Base-by-base conservation (phyloP, 2,329 filamentous ascomycete genomes). In the Calycina herbarum region DNA sequence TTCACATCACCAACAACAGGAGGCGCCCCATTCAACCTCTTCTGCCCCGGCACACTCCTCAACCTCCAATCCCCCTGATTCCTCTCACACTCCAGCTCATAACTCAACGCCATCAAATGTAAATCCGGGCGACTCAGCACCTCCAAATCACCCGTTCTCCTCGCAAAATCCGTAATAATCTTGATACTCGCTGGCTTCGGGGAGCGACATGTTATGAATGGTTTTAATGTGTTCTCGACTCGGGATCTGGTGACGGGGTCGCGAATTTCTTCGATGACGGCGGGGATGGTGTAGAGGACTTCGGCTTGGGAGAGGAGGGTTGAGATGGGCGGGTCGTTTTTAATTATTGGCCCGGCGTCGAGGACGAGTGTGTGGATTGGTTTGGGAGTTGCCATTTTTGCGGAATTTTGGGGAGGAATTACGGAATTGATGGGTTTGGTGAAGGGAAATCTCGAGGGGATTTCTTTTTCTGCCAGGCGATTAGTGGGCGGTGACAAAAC, bases 301-400 rank as follows among this genome's bases (percentile, higher is more conserved):
- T 95, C 89, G 59, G 93, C 89, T 76, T 92, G 88, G 45, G 86
- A 84, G 61, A 97, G 82, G 11, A 99, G 86, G 0, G 91, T 92
- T 57, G 92, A 96, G 29, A 95, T 86, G 11, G 92, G 83, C 13
- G 94, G 93, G 70, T 95, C 90, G 79, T 97, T 97, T 76, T 94
- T 94, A 77, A 99, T 94, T 67, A 99, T 88, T 7, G 94, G 93
- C 31, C 94, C 94, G 2, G 95, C 91, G 76, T 99, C 95, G 71
- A 99, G 85, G 33, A 98, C 85, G 61, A 98, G 86, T 63, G 89
- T 90, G 80, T 96, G 89, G 60, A 96, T 87, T 0, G 89, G 85
- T 76, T 94, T 97, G 20, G 71, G 59, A 5, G 69, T 67, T 62
- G 72, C 63, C 74, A 76, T 76, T 64, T 70, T 73, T 20, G n/a